A percentile compares a stretch with the other conserved stretches of the same genome.
Evolutionary conservation across 2,329 filamentous ascomycete genomes (phyloP).

Genomic region (Fonsecaea erecta): DNA sequence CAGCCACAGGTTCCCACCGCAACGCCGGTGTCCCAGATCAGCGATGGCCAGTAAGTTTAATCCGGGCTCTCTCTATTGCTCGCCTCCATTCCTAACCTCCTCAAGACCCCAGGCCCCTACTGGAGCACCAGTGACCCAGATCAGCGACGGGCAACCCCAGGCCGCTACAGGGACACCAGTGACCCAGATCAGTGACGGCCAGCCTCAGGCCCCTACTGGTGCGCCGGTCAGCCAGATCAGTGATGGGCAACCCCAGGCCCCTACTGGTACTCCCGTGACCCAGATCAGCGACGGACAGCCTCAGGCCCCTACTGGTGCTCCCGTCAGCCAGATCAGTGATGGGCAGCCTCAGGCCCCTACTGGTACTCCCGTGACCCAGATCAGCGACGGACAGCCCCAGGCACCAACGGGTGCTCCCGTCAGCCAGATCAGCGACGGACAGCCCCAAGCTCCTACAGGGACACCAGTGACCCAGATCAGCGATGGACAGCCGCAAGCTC

Average conservation of each 20-base stretch:
- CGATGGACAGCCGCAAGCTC: constrained; percentile 43
- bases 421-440: constrained; percentile 28
- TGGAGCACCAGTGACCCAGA: constrained; percentile 19
- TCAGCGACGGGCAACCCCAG: constrained; percentile 44
- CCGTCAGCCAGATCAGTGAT: constrained; percentile 31
- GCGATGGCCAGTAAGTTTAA: too few species aligned
- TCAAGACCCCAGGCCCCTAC: constrained; percentile 44
- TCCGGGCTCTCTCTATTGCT: background rate
- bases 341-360: constrained; percentile 51
- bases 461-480: constrained; percentile 24
- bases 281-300: constrained; percentile 32
- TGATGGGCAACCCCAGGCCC: constrained; percentile 46
- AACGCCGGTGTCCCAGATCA: too few species aligned
- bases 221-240: constrained; percentile 33
- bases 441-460: constrained; percentile 44
- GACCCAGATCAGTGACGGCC: constrained; percentile 27
- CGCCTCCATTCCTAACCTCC: background rate
- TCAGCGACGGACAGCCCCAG: constrained; percentile 57
- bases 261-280: constrained; percentile 20
- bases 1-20: too few species aligned
- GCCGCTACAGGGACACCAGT: constrained; percentile 24
- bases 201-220: constrained; percentile 27
- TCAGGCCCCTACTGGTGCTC: constrained; percentile 40
- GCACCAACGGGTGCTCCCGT: constrained; percentile 27
- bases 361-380: constrained; percentile 41